Percentiles rank a stretch among this genome's conserved stretches.
Evolutionary conservation across 768 basidiomycete genomes (phyloP).

Genomic region (Trametes meyenii): DNA sequence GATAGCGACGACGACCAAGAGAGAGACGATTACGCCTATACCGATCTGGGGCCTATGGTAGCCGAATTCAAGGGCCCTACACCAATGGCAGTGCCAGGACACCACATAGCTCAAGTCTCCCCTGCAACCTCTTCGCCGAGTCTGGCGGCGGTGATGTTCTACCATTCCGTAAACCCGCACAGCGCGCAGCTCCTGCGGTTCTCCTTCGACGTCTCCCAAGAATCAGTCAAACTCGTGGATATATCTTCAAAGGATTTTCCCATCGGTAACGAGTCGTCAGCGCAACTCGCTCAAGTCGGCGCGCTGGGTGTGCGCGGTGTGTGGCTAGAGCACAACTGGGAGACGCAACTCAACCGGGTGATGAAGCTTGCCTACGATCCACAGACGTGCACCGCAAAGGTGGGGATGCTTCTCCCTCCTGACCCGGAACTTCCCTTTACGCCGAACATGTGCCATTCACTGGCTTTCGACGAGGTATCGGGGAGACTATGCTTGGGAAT

Average conservation of each 20-base stretch:
- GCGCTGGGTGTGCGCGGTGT: constrained; percentile 49
- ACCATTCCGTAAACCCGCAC: constrained; percentile 21
- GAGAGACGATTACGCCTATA: constrained; percentile 13
- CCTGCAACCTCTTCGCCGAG: constrained; percentile 18
- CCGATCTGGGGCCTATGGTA: constrained; percentile 27
- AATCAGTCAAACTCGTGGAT: constrained; percentile 2
- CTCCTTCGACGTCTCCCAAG: constrained; percentile 5
- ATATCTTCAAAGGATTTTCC: constrained; percentile 22
- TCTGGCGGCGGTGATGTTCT: constrained; percentile 26
- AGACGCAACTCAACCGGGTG: constrained; percentile 49
- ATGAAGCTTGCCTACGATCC: constrained; percentile 48
- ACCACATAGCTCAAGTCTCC: constrained; percentile 28
- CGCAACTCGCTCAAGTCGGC: constrained; percentile 34
- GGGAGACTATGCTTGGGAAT: constrained; percentile 55
- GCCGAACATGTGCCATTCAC: constrained; percentile 44
- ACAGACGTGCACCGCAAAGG: constrained; percentile 11
- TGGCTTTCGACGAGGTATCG: constrained; percentile 59
- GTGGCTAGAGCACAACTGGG: constrained; percentile 56
- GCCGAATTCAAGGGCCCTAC: constrained; percentile 20
- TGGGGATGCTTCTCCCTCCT: constrained; percentile 46
- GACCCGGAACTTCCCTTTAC: constrained; percentile 56
- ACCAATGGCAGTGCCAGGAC: constrained; percentile 25
- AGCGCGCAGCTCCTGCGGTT: constrained; percentile 25
- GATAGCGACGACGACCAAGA: background rate
- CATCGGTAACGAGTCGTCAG: constrained; percentile 28